Percentiles rank a stretch among this genome's conserved stretches.
These are phyloP conservation scores for Fraxinus excelsior DNA, from an alignment of 257 asterid species.

Conservation along the genomic window DNA sequence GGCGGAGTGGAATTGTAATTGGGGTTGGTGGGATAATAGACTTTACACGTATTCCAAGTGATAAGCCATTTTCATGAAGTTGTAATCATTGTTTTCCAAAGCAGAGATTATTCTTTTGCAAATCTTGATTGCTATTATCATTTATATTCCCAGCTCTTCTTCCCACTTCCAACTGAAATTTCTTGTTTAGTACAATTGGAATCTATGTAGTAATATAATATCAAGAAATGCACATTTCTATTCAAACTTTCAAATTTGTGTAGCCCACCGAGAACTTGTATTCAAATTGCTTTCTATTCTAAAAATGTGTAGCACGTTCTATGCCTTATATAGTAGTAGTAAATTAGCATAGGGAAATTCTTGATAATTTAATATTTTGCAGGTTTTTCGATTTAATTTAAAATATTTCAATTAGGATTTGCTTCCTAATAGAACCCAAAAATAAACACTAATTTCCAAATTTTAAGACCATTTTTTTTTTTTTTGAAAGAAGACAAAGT, in stretches of 20 bases:
- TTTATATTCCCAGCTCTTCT: slow-evolving; percentile 22
- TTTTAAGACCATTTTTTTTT: slow-evolving; percentile 17
- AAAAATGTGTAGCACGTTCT: slow-evolving; percentile 22
- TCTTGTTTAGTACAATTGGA: slow-evolving; percentile 5
- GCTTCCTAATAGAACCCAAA: no score
- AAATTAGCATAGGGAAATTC: background rate
- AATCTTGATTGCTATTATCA: slow-evolving; percentile 47
- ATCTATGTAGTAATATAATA: background rate
- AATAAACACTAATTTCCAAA: slow-evolving; percentile 28
- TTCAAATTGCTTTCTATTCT: slow-evolving; percentile 20
- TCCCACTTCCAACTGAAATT: slow-evolving; percentile 21
- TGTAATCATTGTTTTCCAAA: slow-evolving; percentile 48
- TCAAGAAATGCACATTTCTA: background rate
- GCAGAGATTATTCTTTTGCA: slow-evolving; percentile 39
- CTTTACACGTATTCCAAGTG: slow-evolving; percentile 57
- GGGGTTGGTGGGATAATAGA: slow-evolving; percentile 17
- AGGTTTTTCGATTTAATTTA: no score
- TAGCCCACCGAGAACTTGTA: background rate
- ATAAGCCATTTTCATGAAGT: slow-evolving; percentile 30
- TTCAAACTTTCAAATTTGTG: slow-evolving; percentile 29
- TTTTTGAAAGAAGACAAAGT: slow-evolving; percentile 44
- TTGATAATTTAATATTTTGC: no score
- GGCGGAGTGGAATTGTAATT: slow-evolving; percentile 20
- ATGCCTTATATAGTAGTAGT: background rate
- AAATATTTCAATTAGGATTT: no score